Evolutionary conservation across 257 asterid species (phyloP), one percentile per base, ranked within the genome.

Genomic region (Fraxinus americana): DNA sequence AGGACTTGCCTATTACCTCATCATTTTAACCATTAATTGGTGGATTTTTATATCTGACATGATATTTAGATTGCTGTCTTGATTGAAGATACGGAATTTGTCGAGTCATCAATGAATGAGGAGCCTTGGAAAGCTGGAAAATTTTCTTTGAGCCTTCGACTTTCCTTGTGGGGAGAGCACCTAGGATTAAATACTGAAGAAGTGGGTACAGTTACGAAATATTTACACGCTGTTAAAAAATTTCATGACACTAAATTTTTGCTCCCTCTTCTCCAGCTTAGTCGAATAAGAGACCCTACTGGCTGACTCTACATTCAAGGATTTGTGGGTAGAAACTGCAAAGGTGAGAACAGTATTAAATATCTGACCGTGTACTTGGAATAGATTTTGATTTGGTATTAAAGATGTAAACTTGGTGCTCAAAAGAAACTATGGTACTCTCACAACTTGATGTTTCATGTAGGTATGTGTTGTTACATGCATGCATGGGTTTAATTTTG

Each of bases 161-260:
- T 90, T 72, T 90, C 93, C 48, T 81, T 95, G 86, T 95, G 99
- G 99, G 88, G 94, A 2, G 99, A 95, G 87, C 99, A 95, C 82
- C 96, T 95, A 39, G 98, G 98, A 78, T 82, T 95, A 41, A 30
- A 35, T 32, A 25, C 90, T 67, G 79, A 85, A 65, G 96, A 94
- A 96, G 99, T 92, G 70, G 80, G 86, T 87, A 13, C 27, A 23
- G 38, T 79, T 68, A 36, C 14, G 32, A 54, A 59, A 36, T 17
- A 41, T 69, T 48, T 63, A 63, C 66, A 50, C 50, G 41, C 70
- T 79, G 17, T 52, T 14, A 14, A 36, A 29, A 43, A 67, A 71
- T 38, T 19, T 48, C 52, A 1, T 57, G 29, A 59, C 72, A 77
- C 78, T 79, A 71, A 50, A 11, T 70, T 50, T 23, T 69, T 35